Evolutionary conservation across 2,329 filamentous ascomycete species (phyloP).

Genomic region (Furcasterigmium sp.): DNA sequence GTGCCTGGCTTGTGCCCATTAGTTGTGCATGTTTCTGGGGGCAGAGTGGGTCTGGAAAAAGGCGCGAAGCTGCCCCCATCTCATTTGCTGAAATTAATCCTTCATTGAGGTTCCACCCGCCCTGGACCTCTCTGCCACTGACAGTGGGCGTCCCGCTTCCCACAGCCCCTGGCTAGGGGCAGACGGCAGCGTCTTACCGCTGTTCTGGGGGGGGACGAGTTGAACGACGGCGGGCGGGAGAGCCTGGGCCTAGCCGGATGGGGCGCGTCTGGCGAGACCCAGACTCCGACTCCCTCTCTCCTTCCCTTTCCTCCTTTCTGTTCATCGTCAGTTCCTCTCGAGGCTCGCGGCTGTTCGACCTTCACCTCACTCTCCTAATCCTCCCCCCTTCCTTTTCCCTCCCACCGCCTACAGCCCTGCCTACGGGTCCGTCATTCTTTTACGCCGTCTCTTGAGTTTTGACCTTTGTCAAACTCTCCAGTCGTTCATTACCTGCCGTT

Average conservation of each 20-base stretch:
- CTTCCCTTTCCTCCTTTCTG: slow-evolving; percentile 8
- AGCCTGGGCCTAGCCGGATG: too few species aligned
- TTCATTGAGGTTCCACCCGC: slow-evolving; percentile 12
- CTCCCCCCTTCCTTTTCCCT: slow-evolving; percentile 5
- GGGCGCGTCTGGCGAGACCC: slow-evolving; percentile 4
- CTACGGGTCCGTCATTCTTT: slow-evolving; percentile 55
- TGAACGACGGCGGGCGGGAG: not conserved
- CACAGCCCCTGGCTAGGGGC: too few species aligned
- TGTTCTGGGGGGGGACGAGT: too few species aligned
- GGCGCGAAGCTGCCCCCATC: slow-evolving; percentile 1
- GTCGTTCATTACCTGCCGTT: slow-evolving; percentile 23
- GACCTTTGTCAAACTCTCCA: slow-evolving; percentile 16
- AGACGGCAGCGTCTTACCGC: not conserved
- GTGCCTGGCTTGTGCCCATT: slow-evolving; percentile 6
- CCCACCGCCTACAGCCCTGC: slow-evolving; percentile 42
- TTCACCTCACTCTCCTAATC: not conserved
- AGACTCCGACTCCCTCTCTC: slow-evolving; percentile 5
- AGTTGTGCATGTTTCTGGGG: not conserved
- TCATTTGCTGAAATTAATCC: slow-evolving; percentile 15
- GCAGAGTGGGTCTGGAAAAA: not conserved
- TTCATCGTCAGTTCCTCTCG: slow-evolving; percentile 25
- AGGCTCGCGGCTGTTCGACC: slow-evolving; percentile 26
- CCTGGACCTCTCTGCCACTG: not conserved
- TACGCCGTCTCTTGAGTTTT: slow-evolving; percentile 13
- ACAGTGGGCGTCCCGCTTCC: too few species aligned